A percentile compares a stretch with the other conserved stretches of the same genome.
Conservation (phyloP, 148 eudicot species). For the Camellia lanceoleosa region DNA sequence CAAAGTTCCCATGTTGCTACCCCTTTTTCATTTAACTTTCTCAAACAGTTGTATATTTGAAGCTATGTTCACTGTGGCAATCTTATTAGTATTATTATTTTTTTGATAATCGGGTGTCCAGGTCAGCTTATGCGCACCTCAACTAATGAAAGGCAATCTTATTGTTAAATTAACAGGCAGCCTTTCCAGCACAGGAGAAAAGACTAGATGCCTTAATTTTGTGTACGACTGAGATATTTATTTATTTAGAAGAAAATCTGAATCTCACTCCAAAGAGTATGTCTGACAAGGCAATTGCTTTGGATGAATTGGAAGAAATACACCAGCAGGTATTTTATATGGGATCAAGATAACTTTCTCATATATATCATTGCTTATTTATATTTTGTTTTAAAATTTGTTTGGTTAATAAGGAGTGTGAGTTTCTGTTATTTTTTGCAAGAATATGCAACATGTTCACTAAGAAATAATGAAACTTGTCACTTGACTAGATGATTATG, state of each 20-base stretch:
- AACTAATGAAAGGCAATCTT: not conserved
- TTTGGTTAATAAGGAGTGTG: not conserved
- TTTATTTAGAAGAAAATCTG: constrained; percentile 79
- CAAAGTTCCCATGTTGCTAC: not conserved
- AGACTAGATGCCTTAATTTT: constrained; percentile 84
- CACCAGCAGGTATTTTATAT: constrained; percentile 66
- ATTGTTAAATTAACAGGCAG: constrained; percentile 50
- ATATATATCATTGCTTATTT: not conserved
- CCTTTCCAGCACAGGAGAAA: constrained; percentile 86
- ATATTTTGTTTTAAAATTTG: not conserved
- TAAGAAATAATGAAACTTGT: not conserved
- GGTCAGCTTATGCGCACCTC: too few species aligned
- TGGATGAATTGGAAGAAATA: constrained; percentile 86
- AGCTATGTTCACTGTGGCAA: not conserved
- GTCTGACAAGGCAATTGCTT: constrained; percentile 78
- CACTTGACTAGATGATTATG: not conserved
- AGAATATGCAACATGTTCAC: not conserved
- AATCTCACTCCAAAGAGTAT: constrained; percentile 80
- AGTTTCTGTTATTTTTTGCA: constrained; percentile 1
- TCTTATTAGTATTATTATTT: not conserved
- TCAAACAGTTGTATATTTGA: not conserved
- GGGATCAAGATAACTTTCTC: not conserved
- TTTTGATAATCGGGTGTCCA: too few species aligned
- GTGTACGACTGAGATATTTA: constrained; percentile 63
- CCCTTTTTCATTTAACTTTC: not conserved